Conservation (phyloP, 768 basidiomycete genomes). For the Leccinum longicurvipes region DNA sequence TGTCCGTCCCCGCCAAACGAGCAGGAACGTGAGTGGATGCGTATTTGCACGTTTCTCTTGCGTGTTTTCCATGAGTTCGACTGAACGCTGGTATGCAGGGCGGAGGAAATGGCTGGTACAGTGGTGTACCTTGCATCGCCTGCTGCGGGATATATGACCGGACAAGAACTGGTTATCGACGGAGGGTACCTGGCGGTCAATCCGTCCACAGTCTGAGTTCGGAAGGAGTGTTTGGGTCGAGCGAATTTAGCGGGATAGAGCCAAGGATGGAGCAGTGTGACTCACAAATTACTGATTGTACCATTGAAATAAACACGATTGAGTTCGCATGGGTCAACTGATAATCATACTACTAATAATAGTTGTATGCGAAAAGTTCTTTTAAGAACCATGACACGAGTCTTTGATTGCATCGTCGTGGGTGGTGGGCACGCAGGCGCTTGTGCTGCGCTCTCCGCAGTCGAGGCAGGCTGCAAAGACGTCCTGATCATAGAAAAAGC, state of each 20-base stretch:
- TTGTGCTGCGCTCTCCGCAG: constrained; percentile 60
- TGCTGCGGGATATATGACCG: constrained; percentile 72
- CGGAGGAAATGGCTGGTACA: constrained; percentile 73
- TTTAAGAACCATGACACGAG: constrained; percentile 9
- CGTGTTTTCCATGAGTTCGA: neutral
- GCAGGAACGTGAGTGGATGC: constrained; percentile 61
- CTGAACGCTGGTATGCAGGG: constrained; percentile 37
- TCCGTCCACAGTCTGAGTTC: constrained; percentile 45
- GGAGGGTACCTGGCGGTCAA: constrained; percentile 75
- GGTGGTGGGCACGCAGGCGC: constrained; percentile 68
- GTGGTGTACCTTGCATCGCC: constrained; percentile 71
- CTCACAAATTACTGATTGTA: neutral
- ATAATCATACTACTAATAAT: too few relatives aligned
- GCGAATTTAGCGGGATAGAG: neutral
- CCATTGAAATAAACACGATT: neutral
- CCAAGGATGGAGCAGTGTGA: neutral
- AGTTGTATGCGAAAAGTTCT: neutral
- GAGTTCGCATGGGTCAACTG: too few relatives aligned
- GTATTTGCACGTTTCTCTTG: neutral
- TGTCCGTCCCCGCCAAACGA: constrained; percentile 60
- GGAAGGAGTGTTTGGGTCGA: neutral
- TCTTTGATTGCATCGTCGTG: constrained; percentile 57
- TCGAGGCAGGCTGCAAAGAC: constrained; percentile 55
- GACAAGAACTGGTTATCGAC: constrained; percentile 76
- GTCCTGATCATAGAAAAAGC: constrained; percentile 68